phyloP scores from a whole-genome alignment of 352 stramenopile genomes.

The Pythium dissimile region DNA sequence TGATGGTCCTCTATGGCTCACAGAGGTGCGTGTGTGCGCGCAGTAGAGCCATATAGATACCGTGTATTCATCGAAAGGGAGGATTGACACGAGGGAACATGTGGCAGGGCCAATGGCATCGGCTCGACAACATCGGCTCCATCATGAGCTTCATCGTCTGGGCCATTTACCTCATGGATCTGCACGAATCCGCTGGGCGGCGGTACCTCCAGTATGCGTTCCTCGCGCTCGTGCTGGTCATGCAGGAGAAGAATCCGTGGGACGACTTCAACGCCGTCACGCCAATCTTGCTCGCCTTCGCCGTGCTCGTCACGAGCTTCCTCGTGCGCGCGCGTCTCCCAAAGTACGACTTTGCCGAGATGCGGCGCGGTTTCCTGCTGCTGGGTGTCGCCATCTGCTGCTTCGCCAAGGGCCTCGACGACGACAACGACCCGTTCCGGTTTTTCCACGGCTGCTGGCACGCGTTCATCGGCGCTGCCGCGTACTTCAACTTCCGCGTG shows the following conservation, averaged over 20 bases:
- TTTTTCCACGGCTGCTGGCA: constrained; percentile 86
- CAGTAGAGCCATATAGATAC: background rate
- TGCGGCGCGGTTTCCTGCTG: constrained; percentile 46
- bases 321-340: constrained; percentile 36
- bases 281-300: constrained; percentile 47
- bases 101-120: constrained; percentile 67
- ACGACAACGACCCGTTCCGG: constrained; percentile 70
- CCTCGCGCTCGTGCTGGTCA: constrained; percentile 51
- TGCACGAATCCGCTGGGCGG: constrained; percentile 33
- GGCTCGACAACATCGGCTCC: constrained; percentile 78
- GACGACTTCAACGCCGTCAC: constrained; percentile 50
- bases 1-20: constrained; percentile 68
- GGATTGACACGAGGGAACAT: background rate
- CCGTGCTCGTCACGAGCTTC: constrained; percentile 41
- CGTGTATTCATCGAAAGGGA: background rate
- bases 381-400: constrained; percentile 45
- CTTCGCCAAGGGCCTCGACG: constrained; percentile 63
- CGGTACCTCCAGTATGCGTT: constrained; percentile 72
- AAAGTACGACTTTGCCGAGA: constrained; percentile 46
- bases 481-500: constrained; percentile 73
- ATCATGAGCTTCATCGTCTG: constrained; percentile 82
- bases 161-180: constrained; percentile 75
- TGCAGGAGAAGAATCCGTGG: constrained; percentile 81
- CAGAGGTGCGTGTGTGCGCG: constrained; percentile 34
- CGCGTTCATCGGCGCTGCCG: constrained; percentile 61